Conservation (phyloP, 176 grass and related monocot species). For the Raddia distichophylla region DNA sequence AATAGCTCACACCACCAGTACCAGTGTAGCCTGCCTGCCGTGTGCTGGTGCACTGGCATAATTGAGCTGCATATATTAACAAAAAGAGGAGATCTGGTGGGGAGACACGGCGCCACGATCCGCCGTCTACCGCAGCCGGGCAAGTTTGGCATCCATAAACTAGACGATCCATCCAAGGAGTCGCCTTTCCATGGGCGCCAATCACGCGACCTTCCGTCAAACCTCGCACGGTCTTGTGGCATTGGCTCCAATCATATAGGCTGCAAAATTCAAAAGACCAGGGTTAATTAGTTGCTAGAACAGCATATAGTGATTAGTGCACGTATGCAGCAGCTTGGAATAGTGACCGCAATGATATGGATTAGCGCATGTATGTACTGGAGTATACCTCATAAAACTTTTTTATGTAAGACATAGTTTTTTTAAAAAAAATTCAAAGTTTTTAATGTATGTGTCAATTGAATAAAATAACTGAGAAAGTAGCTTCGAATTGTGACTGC, state of each 20-base stretch:
- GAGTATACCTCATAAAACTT: too few species aligned
- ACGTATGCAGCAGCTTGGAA: background rate
- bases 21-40: background rate
- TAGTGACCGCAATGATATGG: constrained; percentile 8
- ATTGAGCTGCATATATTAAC: constrained; percentile 22
- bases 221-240: background rate
- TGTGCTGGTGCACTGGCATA: background rate
- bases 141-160: background rate
- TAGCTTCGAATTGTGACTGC: constrained; percentile 9
- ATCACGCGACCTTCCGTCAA: background rate
- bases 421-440: too few species aligned
- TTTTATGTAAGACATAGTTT: too few species aligned
- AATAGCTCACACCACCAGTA: background rate
- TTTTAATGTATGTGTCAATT: too few species aligned
- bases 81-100: constrained; percentile 43
- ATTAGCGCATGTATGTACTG: too few species aligned
- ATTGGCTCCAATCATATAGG: constrained; percentile 18
- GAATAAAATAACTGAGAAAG: too few species aligned
- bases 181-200: background rate
- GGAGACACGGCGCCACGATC: constrained; percentile 29
- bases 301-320: background rate
- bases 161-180: background rate
- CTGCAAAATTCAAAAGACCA: background rate
- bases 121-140: constrained; percentile 35
- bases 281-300: background rate